These are phyloP conservation scores for Fusarium sacchari DNA, from an alignment of 2,329 filamentous ascomycete species.

Conservation along the genomic window DNA sequence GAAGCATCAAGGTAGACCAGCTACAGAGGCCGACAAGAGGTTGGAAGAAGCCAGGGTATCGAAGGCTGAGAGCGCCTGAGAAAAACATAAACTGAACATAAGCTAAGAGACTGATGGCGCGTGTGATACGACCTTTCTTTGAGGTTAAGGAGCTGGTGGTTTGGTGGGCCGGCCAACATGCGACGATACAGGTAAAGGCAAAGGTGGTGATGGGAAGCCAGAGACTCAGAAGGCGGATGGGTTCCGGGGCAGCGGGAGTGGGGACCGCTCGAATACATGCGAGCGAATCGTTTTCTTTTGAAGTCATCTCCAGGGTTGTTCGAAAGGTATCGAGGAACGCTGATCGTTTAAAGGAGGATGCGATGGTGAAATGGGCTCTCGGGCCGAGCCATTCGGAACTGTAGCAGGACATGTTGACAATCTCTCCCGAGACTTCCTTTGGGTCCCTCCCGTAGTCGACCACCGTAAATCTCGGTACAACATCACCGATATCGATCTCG, in stretches of 20 bases:
- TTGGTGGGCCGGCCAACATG: slow-evolving; percentile 1
- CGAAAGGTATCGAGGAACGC: slow-evolving; percentile 14
- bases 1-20: slow-evolving; percentile 75
- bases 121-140: not conserved
- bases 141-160: too few species aligned
- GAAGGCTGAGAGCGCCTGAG: slow-evolving; percentile 72
- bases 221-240: slow-evolving; percentile 9
- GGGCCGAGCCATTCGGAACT: not conserved
- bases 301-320: slow-evolving; percentile 1
- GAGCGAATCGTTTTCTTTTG: not conserved
- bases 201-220: slow-evolving; percentile 22
- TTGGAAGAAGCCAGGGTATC: slow-evolving; percentile 79
- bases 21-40: slow-evolving; percentile 73
- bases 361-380: slow-evolving; percentile 5
- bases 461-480: not conserved
- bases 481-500: not conserved
- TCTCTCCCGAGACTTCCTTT: not conserved
- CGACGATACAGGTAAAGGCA: not conserved
- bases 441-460: not conserved
- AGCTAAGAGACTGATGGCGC: slow-evolving; percentile 67
- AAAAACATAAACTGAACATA: slow-evolving; percentile 81
- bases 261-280: not conserved
- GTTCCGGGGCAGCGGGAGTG: not conserved
- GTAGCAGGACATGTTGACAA: slow-evolving; percentile 18
- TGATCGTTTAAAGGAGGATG: slow-evolving; percentile 1